phyloP scores from a whole-genome alignment of 1,139 yeast species.

The Lodderomyces margitis region DNA sequence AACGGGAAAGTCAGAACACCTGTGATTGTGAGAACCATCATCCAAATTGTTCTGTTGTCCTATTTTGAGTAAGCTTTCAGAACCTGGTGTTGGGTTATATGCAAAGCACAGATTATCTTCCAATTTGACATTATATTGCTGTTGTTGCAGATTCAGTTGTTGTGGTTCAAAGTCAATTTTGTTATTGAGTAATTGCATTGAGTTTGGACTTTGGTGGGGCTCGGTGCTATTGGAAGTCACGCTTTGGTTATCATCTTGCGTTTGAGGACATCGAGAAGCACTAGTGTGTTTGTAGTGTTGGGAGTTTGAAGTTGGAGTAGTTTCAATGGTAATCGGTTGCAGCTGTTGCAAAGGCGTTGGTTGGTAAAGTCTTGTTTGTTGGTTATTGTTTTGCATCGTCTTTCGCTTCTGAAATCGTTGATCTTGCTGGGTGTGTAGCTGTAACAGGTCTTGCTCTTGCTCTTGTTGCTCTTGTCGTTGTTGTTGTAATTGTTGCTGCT shows the following conservation, averaged over 20 bases:
- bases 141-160: neutral
- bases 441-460: too few species aligned
- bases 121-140: neutral
- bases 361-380: neutral
- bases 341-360: neutral
- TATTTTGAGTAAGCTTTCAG: neutral
- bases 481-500: slow-evolving; percentile 6
- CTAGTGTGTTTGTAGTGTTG: neutral
- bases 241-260: neutral
- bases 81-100: neutral
- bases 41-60: neutral
- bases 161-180: neutral
- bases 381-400: neutral
- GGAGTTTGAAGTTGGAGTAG: slow-evolving; percentile 7
- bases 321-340: slow-evolving; percentile 5
- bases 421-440: slow-evolving; percentile 3
- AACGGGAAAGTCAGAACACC: slow-evolving; percentile 20
- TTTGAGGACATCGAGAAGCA: neutral
- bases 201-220: neutral
- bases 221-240: neutral
- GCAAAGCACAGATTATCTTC: neutral
- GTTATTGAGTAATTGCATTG: neutral
- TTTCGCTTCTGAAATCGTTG: slow-evolving; percentile 3
- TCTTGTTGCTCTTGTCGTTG: slow-evolving; percentile 2
- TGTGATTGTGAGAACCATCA: too few species aligned